These are phyloP conservation scores for Cairneyella variabilis DNA, from an alignment of 495 filamentous ascomycete species.

Conservation along the genomic window DNA sequence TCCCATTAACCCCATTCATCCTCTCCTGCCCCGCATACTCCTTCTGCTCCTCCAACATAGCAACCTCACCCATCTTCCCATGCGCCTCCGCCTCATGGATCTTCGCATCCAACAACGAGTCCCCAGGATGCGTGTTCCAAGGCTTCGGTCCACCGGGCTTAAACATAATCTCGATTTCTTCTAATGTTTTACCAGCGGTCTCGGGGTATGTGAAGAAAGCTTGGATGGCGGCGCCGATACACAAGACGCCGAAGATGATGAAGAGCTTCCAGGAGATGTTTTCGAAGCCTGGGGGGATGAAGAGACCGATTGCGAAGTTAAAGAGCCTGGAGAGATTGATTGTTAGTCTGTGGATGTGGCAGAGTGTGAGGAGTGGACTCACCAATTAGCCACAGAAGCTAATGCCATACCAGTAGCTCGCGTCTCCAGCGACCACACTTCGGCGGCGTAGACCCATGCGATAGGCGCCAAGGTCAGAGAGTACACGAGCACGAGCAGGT, in stretches of 20 bases:
- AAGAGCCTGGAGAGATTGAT: too few species aligned
- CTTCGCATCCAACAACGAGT: slow-evolving; percentile 38
- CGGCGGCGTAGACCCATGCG: too few species aligned
- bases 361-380: too few species aligned
- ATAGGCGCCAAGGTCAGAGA: slow-evolving; percentile 68
- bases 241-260: slow-evolving; percentile 72
- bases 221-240: slow-evolving; percentile 54
- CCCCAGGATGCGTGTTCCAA: slow-evolving; percentile 59
- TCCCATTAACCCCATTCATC: too few species aligned
- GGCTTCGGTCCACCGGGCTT: slow-evolving; percentile 44
- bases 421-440: too few species aligned
- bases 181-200: slow-evolving; percentile 64
- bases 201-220: slow-evolving; percentile 69
- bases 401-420: too few species aligned
- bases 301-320: slow-evolving; percentile 68
- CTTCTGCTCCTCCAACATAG: too few species aligned
- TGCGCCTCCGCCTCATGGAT: too few species aligned
- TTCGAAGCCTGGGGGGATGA: slow-evolving; percentile 64
- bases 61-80: too few species aligned
- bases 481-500: slow-evolving; percentile 68
- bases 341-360: slow-evolving; percentile 69
- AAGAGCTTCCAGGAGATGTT: slow-evolving; percentile 72
- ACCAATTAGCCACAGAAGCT: too few species aligned
- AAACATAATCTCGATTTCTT: slow-evolving; percentile 67
- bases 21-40: too few species aligned